Percentiles rank a stretch among this genome's conserved stretches.
These are phyloP conservation scores for Saussurea involucrata DNA, from an alignment of 129 eudicot genomes.

Conservation along the genomic window DNA sequence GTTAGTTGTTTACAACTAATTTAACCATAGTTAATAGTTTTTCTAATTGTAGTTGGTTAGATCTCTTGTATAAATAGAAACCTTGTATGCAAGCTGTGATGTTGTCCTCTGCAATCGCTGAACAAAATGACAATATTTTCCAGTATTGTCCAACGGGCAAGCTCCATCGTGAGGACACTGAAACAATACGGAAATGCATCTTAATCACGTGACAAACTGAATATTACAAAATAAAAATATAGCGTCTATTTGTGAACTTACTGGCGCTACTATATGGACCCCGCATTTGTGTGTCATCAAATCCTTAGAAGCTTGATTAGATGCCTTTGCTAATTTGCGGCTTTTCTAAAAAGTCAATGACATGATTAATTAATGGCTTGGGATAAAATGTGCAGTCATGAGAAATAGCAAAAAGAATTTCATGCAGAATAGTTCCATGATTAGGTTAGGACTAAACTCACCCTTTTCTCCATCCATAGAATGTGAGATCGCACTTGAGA, in stretches of 20 bases:
- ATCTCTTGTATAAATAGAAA: too few relatives aligned
- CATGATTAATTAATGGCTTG: slow-evolving; percentile 4
- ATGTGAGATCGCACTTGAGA: slow-evolving; percentile 91
- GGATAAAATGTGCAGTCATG: slow-evolving; percentile 1
- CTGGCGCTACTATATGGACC: slow-evolving; percentile 90
- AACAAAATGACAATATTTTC: slow-evolving; percentile 93
- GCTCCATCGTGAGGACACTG: slow-evolving; percentile 98
- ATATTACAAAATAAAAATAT: not conserved
- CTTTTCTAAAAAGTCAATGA: slow-evolving; percentile 44
- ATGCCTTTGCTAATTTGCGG: slow-evolving; percentile 49
- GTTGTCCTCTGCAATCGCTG: slow-evolving; percentile 94
- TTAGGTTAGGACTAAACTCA: not conserved
- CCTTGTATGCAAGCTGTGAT: slow-evolving; percentile 91
- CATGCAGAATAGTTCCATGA: not conserved
- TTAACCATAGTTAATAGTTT: too few relatives aligned
- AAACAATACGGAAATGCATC: slow-evolving; percentile 10
- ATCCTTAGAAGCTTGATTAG: slow-evolving; percentile 39
- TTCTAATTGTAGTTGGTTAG: too few relatives aligned
- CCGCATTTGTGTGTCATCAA: slow-evolving; percentile 56
- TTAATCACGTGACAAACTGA: slow-evolving; percentile 1
- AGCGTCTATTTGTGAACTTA: slow-evolving; percentile 38
- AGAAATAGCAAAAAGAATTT: not conserved
- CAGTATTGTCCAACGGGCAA: slow-evolving; percentile 77
- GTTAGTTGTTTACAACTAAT: too few relatives aligned
- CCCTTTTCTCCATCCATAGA: slow-evolving; percentile 99